phyloP scores from a whole-genome alignment of 2,329 filamentous ascomycete species.

The Nemania diffusa region DNA sequence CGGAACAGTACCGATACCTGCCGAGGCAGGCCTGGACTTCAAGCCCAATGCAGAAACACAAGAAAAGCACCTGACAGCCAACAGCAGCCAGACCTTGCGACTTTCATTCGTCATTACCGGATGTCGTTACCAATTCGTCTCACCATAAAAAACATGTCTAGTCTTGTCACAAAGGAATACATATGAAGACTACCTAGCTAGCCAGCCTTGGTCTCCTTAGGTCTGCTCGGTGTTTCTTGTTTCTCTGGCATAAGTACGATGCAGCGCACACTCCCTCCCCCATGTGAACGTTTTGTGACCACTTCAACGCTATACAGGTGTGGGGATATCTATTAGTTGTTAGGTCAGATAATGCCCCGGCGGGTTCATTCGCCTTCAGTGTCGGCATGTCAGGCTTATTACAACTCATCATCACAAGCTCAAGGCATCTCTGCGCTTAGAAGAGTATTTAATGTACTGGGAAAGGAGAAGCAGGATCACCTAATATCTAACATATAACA shows the following conservation, averaged over 20 bases:
- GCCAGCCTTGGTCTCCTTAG: background rate
- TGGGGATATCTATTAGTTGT: background rate
- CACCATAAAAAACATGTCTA: constrained; percentile 5
- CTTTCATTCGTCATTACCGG: constrained; percentile 6
- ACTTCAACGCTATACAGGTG: background rate
- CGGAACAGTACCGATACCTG: background rate
- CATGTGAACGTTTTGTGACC: constrained; percentile 4
- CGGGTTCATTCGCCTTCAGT: background rate
- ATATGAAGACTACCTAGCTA: background rate
- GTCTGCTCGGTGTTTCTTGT: background rate
- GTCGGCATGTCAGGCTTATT: background rate
- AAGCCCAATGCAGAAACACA: constrained; percentile 11
- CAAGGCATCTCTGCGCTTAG: background rate
- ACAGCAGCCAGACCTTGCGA: constrained; percentile 1
- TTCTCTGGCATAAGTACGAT: background rate
- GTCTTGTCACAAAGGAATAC: constrained; percentile 11
- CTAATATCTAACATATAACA: background rate
- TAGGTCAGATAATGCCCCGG: background rate
- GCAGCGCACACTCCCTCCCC: background rate
- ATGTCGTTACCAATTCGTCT: constrained; percentile 23
- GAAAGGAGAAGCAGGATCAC: background rate
- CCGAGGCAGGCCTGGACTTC: background rate
- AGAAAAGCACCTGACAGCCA: constrained; percentile 19
- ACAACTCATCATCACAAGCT: background rate
- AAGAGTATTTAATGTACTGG: background rate